phyloP scores from a whole-genome alignment of 2,329 filamentous ascomycete genomes.

The Penicillium sumatraense region DNA sequence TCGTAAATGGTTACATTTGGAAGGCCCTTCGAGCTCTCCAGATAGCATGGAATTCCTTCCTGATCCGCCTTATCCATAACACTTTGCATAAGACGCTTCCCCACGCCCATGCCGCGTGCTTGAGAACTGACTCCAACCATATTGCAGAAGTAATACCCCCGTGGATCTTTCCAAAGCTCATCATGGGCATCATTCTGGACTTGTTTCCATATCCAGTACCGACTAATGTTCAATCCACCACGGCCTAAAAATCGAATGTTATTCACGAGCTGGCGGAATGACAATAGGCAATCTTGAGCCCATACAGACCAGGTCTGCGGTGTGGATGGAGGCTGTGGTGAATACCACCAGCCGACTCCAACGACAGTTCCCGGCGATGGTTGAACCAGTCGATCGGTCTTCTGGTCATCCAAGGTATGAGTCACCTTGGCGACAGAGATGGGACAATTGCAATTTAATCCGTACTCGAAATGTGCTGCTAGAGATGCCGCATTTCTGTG shows the following conservation, averaged over 20 bases:
- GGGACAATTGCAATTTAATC: slow-evolving; percentile 66
- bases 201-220: slow-evolving; percentile 75
- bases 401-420: slow-evolving; percentile 34
- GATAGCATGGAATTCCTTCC: slow-evolving; percentile 68
- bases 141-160: slow-evolving; percentile 77
- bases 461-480: slow-evolving; percentile 69
- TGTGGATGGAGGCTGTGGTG: slow-evolving; percentile 55
- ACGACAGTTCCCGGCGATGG: slow-evolving; percentile 55
- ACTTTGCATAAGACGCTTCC: slow-evolving; percentile 65
- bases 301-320: slow-evolving; percentile 65
- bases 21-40: slow-evolving; percentile 70
- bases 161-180: slow-evolving; percentile 66
- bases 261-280: slow-evolving; percentile 67
- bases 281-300: slow-evolving; percentile 68
- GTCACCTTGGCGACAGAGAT: slow-evolving; percentile 71
- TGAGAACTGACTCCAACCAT: slow-evolving; percentile 71
- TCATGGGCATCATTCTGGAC: slow-evolving; percentile 66
- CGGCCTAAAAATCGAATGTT: slow-evolving; percentile 68
- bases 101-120: slow-evolving; percentile 69
- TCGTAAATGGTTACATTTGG: slow-evolving; percentile 75
- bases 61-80: slow-evolving; percentile 67
- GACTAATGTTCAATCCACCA: slow-evolving; percentile 67
- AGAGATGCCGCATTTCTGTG: slow-evolving; percentile 67
- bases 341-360: slow-evolving; percentile 75
- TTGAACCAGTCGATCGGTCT: slow-evolving; percentile 15